phyloP scores from a whole-genome alignment of 805 yeast genomes.

The Sungouiella blattae region DNA sequence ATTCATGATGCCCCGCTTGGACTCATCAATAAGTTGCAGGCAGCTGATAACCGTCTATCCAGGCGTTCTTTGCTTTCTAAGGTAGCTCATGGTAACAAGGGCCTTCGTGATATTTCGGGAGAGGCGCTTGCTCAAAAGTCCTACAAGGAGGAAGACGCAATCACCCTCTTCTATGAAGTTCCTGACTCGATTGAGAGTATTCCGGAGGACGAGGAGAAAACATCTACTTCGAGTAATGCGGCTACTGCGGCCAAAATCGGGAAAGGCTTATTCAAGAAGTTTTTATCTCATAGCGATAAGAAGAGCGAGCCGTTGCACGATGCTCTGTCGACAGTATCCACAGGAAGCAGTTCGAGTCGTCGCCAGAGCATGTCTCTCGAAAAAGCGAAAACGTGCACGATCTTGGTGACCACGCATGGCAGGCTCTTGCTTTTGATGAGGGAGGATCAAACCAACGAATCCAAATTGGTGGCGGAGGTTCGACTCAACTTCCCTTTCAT shows the following conservation, averaged over 20 bases:
- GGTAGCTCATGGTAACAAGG: conserved; percentile 32
- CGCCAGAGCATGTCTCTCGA: conserved; percentile 20
- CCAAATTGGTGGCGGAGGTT: conserved; percentile 52
- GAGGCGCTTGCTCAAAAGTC: neutral
- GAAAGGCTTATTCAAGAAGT: conserved; percentile 20
- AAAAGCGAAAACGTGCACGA: conserved; percentile 44
- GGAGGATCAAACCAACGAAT: conserved; percentile 34
- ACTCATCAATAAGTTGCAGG: conserved; percentile 21
- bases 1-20: conserved; percentile 60
- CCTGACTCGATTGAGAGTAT: conserved; percentile 2
- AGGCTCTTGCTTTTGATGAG: conserved; percentile 54
- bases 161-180: conserved; percentile 7
- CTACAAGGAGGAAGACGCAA: conserved; percentile 11
- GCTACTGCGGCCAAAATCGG: conserved; percentile 11
- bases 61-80: conserved; percentile 31
- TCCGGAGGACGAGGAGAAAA: conserved; percentile 7
- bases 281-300: conserved; percentile 16
- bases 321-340: conserved; percentile 1
- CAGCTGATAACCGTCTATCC: conserved; percentile 13
- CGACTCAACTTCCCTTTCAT: conserved; percentile 50
- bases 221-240: neutral
- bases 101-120: conserved; percentile 6
- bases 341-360: conserved; percentile 1
- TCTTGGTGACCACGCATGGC: conserved; percentile 61
- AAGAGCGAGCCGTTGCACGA: conserved; percentile 9